Evolutionary conservation across 2,329 filamentous ascomycete genomes (phyloP).

Genomic region (Microascus cirrosus): DNA sequence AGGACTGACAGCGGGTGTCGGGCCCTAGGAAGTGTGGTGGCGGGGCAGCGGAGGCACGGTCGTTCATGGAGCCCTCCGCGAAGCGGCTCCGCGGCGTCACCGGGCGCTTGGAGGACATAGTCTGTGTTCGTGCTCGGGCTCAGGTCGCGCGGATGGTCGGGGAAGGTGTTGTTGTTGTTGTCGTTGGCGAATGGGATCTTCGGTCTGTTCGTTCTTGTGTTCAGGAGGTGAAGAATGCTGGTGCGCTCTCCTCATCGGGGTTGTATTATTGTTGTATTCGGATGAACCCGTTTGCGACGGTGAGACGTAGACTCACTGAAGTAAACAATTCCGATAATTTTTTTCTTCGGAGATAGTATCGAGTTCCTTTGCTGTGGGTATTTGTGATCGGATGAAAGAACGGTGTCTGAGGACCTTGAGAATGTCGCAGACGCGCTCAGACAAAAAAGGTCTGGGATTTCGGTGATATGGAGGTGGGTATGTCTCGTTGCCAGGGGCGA

Average conservation of each 20-base stretch:
- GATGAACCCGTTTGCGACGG: no score
- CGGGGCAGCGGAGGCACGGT: conserved; percentile 61
- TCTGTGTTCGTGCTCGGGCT: no score
- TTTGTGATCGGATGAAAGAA: not conserved
- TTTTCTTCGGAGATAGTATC: no score
- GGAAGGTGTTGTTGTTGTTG: no score
- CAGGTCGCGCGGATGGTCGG: no score
- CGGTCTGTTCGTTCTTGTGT: no score
- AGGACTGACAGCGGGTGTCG: conserved; percentile 12
- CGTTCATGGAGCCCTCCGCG: conserved; percentile 79
- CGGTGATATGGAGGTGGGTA: not conserved
- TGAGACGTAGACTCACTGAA: no score
- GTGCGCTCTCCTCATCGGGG: no score
- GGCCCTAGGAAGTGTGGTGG: conserved; percentile 53
- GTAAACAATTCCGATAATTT: no score
- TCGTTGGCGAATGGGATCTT: not conserved
- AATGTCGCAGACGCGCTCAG: not conserved
- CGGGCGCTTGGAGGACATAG: not conserved
- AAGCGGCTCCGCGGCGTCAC: conserved; percentile 36
- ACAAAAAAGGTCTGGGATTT: not conserved
- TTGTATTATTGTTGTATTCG: no score
- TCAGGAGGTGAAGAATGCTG: no score
- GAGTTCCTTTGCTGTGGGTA: not conserved
- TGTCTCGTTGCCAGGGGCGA: not conserved
- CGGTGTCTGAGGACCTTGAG: not conserved